Base-by-base conservation (phyloP, 371 early-diverging fungal species). In the Mucor indicus region DNA sequence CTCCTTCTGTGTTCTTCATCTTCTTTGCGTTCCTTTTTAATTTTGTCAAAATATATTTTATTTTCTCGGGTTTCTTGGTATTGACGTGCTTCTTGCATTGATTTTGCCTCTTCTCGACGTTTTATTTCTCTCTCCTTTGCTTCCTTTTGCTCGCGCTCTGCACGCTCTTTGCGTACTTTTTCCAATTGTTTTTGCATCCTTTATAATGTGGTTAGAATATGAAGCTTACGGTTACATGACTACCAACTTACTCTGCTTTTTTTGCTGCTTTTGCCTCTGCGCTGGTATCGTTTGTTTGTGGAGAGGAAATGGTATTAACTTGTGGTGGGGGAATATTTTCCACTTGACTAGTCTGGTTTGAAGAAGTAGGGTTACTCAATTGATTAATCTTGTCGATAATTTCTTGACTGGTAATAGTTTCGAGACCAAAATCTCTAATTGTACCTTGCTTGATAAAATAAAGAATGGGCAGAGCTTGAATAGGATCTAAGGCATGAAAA, bases 21-120 rank as follows among this genome's bases (percentile, higher is more conserved):
- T 21, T 61, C 67, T 33, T 52, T 39, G n/a, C 62, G 64, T 16
- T 75, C 75, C 43, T 69, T 66, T 36, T 64, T 68, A 11, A 75
- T 32, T 17, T 69, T 64, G 15, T 57, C 72, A 48, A 62, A 63
- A 25, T 71, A 67, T 12, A 55, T 44, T 38, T 64, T 62, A 33
- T 60, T 66, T 44, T 69, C 67, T 35, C 49, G 41, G 21, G 66
- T 56, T 19, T 53, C 53, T 42, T 55, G 44, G 10, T 43, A 37
- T 25, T 64, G 50, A 24, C 41, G 46, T 1, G 65, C 57, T 39
- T 64, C 40, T 35, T 75, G 69, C 20, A 62, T 45, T 16, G 46
- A 30, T 41, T 69, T 64, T 22, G 71, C 72, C 19, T 71, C 59
- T 23, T 69, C 36, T 23, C 75, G 58, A 21, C 75, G 64, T 35